These are phyloP conservation scores for Cercophora sp. DNA, from an alignment of 495 filamentous ascomycete genomes.

Conservation along the genomic window DNA sequence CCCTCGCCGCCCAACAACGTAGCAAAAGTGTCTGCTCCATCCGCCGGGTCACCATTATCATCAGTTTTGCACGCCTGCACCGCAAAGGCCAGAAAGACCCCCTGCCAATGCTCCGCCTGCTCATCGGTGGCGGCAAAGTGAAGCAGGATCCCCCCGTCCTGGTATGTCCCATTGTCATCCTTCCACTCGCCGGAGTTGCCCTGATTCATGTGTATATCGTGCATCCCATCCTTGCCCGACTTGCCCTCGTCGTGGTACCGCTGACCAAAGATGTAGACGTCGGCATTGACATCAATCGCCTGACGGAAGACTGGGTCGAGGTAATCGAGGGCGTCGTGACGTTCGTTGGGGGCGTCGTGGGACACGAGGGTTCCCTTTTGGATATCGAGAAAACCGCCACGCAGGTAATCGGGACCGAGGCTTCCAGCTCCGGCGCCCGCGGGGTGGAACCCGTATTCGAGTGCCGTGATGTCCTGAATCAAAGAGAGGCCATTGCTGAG, in stretches of 20 bases:
- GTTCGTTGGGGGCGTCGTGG: constrained; percentile 20
- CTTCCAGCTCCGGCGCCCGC: constrained; percentile 15
- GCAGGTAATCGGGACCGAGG: constrained; percentile 30
- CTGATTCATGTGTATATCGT: constrained; percentile 46
- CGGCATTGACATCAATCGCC: constrained; percentile 32
- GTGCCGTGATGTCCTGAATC: background rate
- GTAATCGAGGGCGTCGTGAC: constrained; percentile 32
- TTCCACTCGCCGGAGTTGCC: constrained; percentile 29
- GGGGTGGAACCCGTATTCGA: constrained; percentile 13
- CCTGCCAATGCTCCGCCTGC: constrained; percentile 30
- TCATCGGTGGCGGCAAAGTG: no score
- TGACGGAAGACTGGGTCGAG: constrained; percentile 33
- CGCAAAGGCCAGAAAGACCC: constrained; percentile 35
- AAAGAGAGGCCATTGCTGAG: constrained; percentile 21
- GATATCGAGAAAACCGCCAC: constrained; percentile 23
- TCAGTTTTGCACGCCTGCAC: constrained; percentile 32
- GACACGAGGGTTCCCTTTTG: constrained; percentile 25
- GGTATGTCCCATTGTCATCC: constrained; percentile 32
- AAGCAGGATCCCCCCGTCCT: constrained; percentile 38
- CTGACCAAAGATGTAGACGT: constrained; percentile 33
- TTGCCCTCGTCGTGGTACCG: constrained; percentile 21
- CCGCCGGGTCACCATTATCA: background rate
- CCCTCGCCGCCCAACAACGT: no score
- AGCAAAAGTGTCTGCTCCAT: no score
- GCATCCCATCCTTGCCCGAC: constrained; percentile 27